A percentile compares a stretch with the other conserved stretches of the same genome.
phyloP scores from a whole-genome alignment of 768 basidiomycete genomes.

The Boletellus emodensis region DNA sequence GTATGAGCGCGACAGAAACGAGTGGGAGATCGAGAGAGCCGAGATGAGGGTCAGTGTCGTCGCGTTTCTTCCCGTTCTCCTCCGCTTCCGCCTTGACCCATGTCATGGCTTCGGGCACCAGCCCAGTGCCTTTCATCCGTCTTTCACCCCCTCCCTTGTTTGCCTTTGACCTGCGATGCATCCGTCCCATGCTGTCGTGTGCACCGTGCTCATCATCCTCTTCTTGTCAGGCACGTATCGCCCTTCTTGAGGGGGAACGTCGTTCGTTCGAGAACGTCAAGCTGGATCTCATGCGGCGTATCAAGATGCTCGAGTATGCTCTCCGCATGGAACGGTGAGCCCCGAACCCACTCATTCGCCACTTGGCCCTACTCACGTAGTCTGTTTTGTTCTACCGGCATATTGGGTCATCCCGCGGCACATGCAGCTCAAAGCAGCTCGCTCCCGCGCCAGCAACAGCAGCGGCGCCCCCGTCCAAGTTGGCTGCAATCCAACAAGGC shows the following conservation, averaged over 20 bases:
- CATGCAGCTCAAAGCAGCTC: constrained; percentile 73
- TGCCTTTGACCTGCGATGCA: too few relatives aligned
- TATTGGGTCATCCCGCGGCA: not conserved
- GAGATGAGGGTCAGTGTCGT: constrained; percentile 86
- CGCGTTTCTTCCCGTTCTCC: not conserved
- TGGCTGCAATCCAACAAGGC: constrained; percentile 54
- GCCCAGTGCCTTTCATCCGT: too few relatives aligned
- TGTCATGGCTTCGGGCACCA: not conserved
- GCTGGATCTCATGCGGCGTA: constrained; percentile 90
- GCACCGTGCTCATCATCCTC: constrained; percentile 12
- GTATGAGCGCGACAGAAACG: constrained; percentile 97
- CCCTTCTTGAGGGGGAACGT: constrained; percentile 93
- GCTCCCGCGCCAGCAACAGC: constrained; percentile 48
- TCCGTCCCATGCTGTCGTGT: not conserved
- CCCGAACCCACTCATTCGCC: constrained; percentile 2
- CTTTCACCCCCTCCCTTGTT: too few relatives aligned
- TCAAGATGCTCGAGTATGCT: constrained; percentile 99
- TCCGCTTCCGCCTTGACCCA: not conserved
- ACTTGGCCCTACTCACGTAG: constrained; percentile 5
- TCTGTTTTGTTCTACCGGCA: constrained; percentile 17
- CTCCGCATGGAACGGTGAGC: constrained; percentile 91
- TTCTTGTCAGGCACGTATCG: constrained; percentile 79
- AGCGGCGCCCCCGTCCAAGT: constrained; percentile 61
- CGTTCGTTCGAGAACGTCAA: constrained; percentile 97
- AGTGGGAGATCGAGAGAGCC: constrained; percentile 99